Percentiles rank a stretch among this genome's conserved stretches.
phyloP scores from a whole-genome alignment of 805 yeast species.

The Candida parachauliodes region DNA sequence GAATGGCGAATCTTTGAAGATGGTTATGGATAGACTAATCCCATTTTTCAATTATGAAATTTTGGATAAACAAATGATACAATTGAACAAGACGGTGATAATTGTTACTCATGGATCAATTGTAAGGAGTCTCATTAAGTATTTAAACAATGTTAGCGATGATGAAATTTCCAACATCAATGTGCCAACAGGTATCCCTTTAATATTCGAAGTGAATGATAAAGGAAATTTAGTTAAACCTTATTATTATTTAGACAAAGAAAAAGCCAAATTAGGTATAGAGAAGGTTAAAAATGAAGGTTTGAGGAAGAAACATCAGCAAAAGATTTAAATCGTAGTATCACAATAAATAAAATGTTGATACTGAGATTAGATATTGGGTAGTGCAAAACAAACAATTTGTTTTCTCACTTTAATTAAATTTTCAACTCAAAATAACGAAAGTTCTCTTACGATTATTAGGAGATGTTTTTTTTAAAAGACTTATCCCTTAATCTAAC shows the following conservation, averaged over 20 bases:
- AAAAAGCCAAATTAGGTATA: conserved; percentile 36
- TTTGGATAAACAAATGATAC: conserved; percentile 19
- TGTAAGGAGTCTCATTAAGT: conserved; percentile 39
- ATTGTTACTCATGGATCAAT: conserved; percentile 43
- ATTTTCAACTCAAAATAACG: not conserved
- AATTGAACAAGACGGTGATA: conserved; percentile 26
- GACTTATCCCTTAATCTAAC: conserved; percentile 90
- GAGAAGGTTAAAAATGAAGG: conserved; percentile 31
- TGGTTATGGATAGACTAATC: conserved; percentile 37
- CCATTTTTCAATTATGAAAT: conserved; percentile 34
- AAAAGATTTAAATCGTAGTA: not conserved
- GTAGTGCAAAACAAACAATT: conserved; percentile 1
- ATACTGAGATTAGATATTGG: conserved; percentile 1
- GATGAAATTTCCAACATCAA: conserved; percentile 36
- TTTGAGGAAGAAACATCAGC: conserved; percentile 9
- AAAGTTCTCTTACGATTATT: conserved; percentile 5
- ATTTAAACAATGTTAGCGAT: conserved; percentile 33
- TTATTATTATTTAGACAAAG: conserved; percentile 39
- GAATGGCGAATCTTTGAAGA: conserved; percentile 36
- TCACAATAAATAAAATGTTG: no score
- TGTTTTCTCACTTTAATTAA: not conserved
- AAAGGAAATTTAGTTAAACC: conserved; percentile 22
- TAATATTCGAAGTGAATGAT: conserved; percentile 38
- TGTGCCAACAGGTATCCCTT: conserved; percentile 44
- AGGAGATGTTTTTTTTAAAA: conserved; percentile 50